Evolutionary conservation across 768 basidiomycete species (phyloP).

Genomic region (Phanerochaete sordida): DNA sequence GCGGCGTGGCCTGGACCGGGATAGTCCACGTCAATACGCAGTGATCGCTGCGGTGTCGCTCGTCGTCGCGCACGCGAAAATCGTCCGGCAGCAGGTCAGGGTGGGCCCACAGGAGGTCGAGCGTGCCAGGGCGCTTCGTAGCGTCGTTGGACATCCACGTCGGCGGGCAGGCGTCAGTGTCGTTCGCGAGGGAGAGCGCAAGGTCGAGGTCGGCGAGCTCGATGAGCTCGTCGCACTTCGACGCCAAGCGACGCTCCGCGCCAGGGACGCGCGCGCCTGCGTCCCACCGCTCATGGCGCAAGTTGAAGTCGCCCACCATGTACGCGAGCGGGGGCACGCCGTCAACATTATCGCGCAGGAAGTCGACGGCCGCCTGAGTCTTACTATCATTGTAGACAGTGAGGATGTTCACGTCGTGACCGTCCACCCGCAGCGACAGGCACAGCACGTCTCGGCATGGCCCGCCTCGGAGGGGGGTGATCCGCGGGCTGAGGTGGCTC

Average conservation of each 20-base stretch:
- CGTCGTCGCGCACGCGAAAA: not conserved
- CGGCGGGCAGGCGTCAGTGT: not conserved
- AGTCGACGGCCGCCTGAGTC: not conserved
- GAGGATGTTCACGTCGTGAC: not conserved
- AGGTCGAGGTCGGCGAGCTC: not conserved
- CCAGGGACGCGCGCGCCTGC: not conserved
- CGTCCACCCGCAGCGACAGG: not conserved
- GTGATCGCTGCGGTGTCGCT: not conserved
- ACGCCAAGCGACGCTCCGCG: not conserved
- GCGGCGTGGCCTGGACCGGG: not conserved
- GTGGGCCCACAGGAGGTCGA: constrained; percentile 5
- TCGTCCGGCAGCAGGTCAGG: not conserved
- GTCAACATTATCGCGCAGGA: not conserved
- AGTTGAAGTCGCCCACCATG: not conserved
- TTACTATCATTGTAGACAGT: not conserved
- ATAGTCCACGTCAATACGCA: not conserved
- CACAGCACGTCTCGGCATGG: not conserved
- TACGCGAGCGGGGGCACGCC: not conserved
- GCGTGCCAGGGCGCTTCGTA: not conserved
- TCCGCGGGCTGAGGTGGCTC: not conserved
- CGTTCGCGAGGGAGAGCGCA: not conserved
- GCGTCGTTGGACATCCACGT: constrained; percentile 1
- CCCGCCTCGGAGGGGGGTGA: not conserved
- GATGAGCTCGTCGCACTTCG: not conserved
- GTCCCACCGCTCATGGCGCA: not conserved